A percentile compares a stretch with the other conserved stretches of the same genome.
These are phyloP conservation scores for Claviceps africana DNA, from an alignment of 2,329 filamentous ascomycete genomes.

Conservation along the genomic window DNA sequence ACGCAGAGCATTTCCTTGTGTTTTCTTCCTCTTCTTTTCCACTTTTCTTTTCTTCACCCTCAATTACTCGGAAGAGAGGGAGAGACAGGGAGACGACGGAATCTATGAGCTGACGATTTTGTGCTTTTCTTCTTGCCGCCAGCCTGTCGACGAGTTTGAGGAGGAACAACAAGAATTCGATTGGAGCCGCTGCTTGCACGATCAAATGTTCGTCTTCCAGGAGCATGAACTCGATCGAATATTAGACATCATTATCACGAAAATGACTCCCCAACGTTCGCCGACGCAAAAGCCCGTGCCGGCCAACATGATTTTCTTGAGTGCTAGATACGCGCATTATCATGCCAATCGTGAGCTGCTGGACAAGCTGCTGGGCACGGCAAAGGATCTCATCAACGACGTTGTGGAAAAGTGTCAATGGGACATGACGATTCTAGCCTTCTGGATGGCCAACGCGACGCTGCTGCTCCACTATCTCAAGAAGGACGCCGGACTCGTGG, in stretches of 20 bases:
- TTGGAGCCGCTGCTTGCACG: slow-evolving; percentile 85
- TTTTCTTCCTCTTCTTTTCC: background rate
- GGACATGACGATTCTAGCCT: slow-evolving; percentile 98
- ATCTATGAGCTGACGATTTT: slow-evolving; percentile 12
- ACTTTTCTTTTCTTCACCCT: no score
- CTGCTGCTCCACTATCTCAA: slow-evolving; percentile 92
- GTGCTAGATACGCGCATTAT: slow-evolving; percentile 91
- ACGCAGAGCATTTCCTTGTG: slow-evolving; percentile 14
- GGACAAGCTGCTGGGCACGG: slow-evolving; percentile 63
- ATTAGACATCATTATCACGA: slow-evolving; percentile 88
- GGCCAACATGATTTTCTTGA: slow-evolving; percentile 91
- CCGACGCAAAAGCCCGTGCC: slow-evolving; percentile 96
- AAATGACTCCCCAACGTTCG: slow-evolving; percentile 92
- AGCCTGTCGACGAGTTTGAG: slow-evolving; percentile 64
- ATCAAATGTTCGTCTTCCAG: slow-evolving; percentile 99
- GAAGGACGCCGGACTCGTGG: slow-evolving; percentile 72
- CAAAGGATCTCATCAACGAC: slow-evolving; percentile 93
- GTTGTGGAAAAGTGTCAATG: slow-evolving; percentile 93
- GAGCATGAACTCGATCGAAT: slow-evolving; percentile 85
- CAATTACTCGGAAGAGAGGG: no score
- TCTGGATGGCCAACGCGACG: slow-evolving; percentile 97
- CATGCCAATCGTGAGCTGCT: slow-evolving; percentile 80
- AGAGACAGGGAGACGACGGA: background rate
- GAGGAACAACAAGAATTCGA: slow-evolving; percentile 91
- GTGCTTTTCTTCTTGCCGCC: no score